These are phyloP conservation scores for Pterula multifida DNA, from an alignment of 1,284 basidiomycete species.

Conservation along the genomic window DNA sequence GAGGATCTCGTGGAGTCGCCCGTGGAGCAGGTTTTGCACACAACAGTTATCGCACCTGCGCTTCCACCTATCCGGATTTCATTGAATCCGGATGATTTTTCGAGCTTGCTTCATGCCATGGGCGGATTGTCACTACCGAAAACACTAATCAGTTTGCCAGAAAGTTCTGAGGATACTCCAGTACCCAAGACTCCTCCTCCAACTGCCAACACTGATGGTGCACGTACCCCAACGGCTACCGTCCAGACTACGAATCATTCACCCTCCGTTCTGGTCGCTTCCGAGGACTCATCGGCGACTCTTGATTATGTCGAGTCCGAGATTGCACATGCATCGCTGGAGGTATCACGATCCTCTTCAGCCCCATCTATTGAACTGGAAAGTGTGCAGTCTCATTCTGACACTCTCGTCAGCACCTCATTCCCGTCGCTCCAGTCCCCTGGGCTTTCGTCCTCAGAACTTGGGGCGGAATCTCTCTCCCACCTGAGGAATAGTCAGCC, in stretches of 20 bases:
- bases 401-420: not conserved
- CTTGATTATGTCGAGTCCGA: not conserved
- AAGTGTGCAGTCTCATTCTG: not conserved
- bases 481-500: not conserved
- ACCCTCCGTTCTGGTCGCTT: not conserved
- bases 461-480: not conserved
- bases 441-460: not conserved
- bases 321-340: not conserved
- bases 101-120: slow-evolving; percentile 47
- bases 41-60: slow-evolving; percentile 70
- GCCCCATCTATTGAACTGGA: not conserved
- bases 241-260: not conserved
- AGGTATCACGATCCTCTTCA: not conserved
- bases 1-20: slow-evolving; percentile 40
- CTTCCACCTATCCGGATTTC: slow-evolving; percentile 76
- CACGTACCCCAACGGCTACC: not conserved
- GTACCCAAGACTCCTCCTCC: slow-evolving; percentile 19
- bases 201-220: slow-evolving; percentile 14
- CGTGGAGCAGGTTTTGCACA: slow-evolving; percentile 51
- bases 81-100: slow-evolving; percentile 69
- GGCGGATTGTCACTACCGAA: slow-evolving; percentile 30
- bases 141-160: slow-evolving; percentile 30
- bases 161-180: slow-evolving; percentile 23
- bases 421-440: not conserved
- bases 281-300: not conserved